These are phyloP conservation scores for Diaporthe humulicola DNA, from an alignment of 2,329 filamentous ascomycete species.

Conservation along the genomic window DNA sequence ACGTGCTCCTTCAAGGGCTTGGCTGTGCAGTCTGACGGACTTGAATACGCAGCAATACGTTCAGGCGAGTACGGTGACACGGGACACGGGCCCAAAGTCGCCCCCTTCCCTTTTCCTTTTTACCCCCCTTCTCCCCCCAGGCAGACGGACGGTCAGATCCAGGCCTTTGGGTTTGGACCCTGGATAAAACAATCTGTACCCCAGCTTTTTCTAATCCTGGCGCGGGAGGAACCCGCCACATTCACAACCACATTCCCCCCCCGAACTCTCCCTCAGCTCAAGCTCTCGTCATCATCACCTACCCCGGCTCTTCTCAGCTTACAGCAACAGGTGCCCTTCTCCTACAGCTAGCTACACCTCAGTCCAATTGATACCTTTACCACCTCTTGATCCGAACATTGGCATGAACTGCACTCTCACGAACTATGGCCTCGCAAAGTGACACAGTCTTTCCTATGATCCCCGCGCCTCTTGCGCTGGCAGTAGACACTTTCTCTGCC, in stretches of 20 bases:
- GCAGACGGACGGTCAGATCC: conserved; percentile 13
- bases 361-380: neutral
- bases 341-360: neutral
- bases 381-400: neutral
- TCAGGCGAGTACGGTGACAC: conserved; percentile 9
- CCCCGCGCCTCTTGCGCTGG: conserved; percentile 39
- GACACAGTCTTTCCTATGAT: conserved; percentile 34
- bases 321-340: neutral
- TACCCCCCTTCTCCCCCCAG: neutral
- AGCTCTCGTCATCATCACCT: conserved; percentile 15
- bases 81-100: conserved; percentile 20
- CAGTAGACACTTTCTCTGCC: conserved; percentile 33
- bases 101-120: neutral
- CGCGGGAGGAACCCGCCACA: conserved; percentile 2
- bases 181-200: conserved; percentile 26
- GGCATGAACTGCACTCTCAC: neutral
- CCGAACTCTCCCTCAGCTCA: neutral
- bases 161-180: conserved; percentile 24
- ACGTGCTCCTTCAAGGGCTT: conserved; percentile 15
- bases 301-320: neutral
- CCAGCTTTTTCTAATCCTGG: conserved; percentile 24
- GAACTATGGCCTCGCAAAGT: conserved; percentile 34
- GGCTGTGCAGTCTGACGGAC: conserved; percentile 11
- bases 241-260: neutral
- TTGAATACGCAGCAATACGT: conserved; percentile 10